Evolutionary conservation across 768 basidiomycete genomes (phyloP).

Genomic region (Tulasnella sp.): DNA sequence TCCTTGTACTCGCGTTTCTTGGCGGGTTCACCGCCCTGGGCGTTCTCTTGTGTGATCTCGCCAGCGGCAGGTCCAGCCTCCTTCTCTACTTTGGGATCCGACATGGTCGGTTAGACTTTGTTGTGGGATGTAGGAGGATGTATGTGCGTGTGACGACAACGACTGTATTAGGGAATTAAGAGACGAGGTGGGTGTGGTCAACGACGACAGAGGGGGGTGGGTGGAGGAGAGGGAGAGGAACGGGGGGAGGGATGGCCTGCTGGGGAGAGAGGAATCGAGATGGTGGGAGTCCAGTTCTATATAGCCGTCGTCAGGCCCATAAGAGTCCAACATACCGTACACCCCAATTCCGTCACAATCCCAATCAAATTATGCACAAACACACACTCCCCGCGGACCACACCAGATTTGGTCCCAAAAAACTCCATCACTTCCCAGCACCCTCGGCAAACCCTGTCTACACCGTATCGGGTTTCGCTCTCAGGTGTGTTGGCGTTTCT

Average conservation of each 20-base stretch:
- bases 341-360: too few relatives aligned
- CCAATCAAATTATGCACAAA: too few relatives aligned
- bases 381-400: too few relatives aligned
- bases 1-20: constrained; percentile 78
- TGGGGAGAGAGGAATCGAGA: background rate
- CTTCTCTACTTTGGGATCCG: constrained; percentile 20
- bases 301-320: background rate
- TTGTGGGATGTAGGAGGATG: background rate
- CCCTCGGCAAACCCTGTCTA: too few relatives aligned
- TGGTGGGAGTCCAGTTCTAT: background rate
- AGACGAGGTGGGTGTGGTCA: background rate
- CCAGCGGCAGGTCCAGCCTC: constrained; percentile 20
- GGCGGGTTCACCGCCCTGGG: background rate
- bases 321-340: background rate
- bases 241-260: background rate
- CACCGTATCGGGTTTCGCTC: too few relatives aligned
- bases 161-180: background rate
- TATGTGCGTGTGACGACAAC: background rate
- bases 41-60: background rate
- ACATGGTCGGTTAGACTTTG: constrained; percentile 17
- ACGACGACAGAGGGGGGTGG: background rate
- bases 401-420: too few relatives aligned
- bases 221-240: background rate
- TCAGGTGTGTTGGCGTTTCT: too few relatives aligned
- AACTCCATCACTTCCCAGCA: too few relatives aligned